Percentiles rank a stretch among this genome's conserved stretches.
Evolutionary conservation across 495 filamentous ascomycete species (phyloP).

Genomic region (Wilcoxina mikolae): DNA sequence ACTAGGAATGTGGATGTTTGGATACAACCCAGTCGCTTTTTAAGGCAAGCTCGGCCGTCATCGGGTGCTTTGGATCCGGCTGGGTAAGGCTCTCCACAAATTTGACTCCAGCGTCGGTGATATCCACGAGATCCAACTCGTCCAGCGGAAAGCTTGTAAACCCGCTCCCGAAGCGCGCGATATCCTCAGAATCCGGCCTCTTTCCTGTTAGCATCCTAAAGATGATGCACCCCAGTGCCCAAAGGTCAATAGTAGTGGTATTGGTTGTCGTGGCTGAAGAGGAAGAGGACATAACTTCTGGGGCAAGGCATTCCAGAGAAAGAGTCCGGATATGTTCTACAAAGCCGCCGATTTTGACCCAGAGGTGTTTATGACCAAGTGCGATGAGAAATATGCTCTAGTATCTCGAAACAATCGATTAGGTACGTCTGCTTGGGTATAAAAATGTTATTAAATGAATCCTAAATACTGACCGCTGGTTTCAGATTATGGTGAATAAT

Average conservation of each 20-base stretch:
- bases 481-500: constrained; percentile 7
- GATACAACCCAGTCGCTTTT: background rate
- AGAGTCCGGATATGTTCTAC: constrained; percentile 27
- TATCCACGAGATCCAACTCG: background rate
- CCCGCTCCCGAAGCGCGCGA: background rate
- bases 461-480: constrained; percentile 6
- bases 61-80: background rate
- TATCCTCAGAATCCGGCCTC: background rate
- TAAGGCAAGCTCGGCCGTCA: background rate
- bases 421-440: background rate
- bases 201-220: constrained; percentile 13
- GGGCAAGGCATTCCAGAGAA: constrained; percentile 26
- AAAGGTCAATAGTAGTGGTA: constrained; percentile 26
- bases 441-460: too few species aligned
- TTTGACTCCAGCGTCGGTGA: background rate
- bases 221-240: constrained; percentile 24
- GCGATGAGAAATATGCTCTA: constrained; percentile 29
- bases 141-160: background rate
- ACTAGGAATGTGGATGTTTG: background rate
- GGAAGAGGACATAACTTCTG: constrained; percentile 27
- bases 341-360: constrained; percentile 34
- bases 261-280: constrained; percentile 6
- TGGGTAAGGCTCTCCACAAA: background rate
- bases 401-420: background rate
- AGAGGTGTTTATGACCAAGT: constrained; percentile 12